These are phyloP conservation scores for Rhizopus sp. DNA, from an alignment of 371 early-diverging fungal genomes.

Conservation along the genomic window DNA sequence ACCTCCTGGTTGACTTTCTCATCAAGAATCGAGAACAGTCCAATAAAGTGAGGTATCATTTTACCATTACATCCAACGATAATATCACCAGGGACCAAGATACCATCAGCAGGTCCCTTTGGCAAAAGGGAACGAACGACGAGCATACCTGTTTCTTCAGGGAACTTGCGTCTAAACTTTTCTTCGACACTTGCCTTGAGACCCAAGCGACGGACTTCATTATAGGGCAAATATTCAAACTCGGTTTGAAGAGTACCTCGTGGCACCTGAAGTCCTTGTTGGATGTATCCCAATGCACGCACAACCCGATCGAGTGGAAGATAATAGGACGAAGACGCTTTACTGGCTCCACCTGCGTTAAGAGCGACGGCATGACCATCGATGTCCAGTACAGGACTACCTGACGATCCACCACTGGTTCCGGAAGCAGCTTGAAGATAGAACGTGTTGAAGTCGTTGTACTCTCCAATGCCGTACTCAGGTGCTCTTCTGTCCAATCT, in stretches of 20 bases:
- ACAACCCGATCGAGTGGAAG: constrained; percentile 47
- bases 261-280: constrained; percentile 58
- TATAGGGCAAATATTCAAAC: constrained; percentile 67
- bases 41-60: constrained; percentile 71
- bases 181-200: constrained; percentile 63
- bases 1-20: constrained; percentile 61
- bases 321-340: constrained; percentile 63
- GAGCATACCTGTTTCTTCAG: constrained; percentile 71
- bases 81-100: constrained; percentile 79
- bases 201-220: constrained; percentile 66
- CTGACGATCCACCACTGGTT: constrained; percentile 69
- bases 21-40: constrained; percentile 70
- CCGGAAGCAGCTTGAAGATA: constrained; percentile 72
- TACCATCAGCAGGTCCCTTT: constrained; percentile 67
- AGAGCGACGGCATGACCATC: constrained; percentile 72
- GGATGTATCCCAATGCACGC: constrained; percentile 59
- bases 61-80: constrained; percentile 64
- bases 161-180: constrained; percentile 57
- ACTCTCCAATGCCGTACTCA: constrained; percentile 68
- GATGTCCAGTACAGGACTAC: constrained; percentile 71
- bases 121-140: constrained; percentile 72
- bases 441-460: constrained; percentile 73
- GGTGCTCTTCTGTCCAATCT: constrained; percentile 80
- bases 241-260: constrained; percentile 83
- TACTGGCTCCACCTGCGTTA: constrained; percentile 68